A percentile compares a stretch with the other conserved stretches of the same genome.
These are phyloP conservation scores for Blumeria graminis DNA, from an alignment of 2,329 filamentous ascomycete genomes.

Conservation along the genomic window DNA sequence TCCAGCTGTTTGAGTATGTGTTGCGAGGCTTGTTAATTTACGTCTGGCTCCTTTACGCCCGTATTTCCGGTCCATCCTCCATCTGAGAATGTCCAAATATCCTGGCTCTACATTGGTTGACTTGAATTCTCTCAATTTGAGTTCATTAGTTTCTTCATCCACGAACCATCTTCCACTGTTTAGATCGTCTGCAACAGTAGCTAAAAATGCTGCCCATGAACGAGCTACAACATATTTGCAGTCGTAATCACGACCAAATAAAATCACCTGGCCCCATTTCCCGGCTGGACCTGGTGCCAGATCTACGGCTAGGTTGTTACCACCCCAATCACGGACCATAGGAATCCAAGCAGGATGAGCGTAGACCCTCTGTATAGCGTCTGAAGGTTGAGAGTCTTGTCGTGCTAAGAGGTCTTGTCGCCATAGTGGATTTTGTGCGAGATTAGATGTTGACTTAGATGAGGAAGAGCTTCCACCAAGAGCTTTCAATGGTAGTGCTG, in stretches of 20 bases:
- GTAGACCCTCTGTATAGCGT: slow-evolving; percentile 76
- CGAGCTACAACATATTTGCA: slow-evolving; percentile 91
- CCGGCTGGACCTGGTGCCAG: slow-evolving; percentile 73
- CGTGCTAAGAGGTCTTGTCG: slow-evolving; percentile 60
- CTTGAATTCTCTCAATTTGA: slow-evolving; percentile 86
- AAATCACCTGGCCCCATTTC: slow-evolving; percentile 87
- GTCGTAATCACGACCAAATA: slow-evolving; percentile 94
- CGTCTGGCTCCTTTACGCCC: slow-evolving; percentile 31
- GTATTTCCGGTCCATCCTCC: slow-evolving; percentile 89
- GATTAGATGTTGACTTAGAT: slow-evolving; percentile 32
- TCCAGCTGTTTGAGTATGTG: slow-evolving; percentile 13
- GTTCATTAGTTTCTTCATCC: slow-evolving; percentile 74
- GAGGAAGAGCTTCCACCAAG: slow-evolving; percentile 48
- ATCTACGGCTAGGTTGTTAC: slow-evolving; percentile 89
- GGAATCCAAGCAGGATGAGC: slow-evolving; percentile 91
- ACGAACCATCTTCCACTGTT: slow-evolving; percentile 75
- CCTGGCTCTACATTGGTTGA: slow-evolving; percentile 67
- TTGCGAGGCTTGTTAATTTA: slow-evolving; percentile 26
- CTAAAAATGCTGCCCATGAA: slow-evolving; percentile 76
- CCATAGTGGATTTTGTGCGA: slow-evolving; percentile 40
- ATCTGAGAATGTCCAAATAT: slow-evolving; percentile 85
- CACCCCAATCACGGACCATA: slow-evolving; percentile 89
- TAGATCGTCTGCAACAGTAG: slow-evolving; percentile 72
- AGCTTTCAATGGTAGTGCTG: slow-evolving; percentile 44
- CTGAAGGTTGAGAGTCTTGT: slow-evolving; percentile 71